phyloP scores from a whole-genome alignment of 164 flowering plant species.

The Echeveria elegans region DNA sequence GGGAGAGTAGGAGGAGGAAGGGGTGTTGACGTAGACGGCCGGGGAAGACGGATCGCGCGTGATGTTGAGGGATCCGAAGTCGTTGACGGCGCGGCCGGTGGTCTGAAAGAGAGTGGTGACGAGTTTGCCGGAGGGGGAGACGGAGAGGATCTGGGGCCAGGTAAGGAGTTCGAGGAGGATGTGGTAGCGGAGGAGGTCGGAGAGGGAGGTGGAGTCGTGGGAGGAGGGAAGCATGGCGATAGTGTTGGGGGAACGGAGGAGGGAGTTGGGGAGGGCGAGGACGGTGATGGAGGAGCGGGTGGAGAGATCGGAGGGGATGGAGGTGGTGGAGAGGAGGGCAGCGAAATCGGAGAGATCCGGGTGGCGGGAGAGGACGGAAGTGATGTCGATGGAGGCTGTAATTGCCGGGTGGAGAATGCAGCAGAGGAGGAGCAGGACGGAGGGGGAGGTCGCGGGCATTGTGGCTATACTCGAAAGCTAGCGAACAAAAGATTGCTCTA shows the following conservation, averaged over 20 bases:
- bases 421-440: no score
- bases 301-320: slow-evolving; percentile 47
- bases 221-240: no score
- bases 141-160: slow-evolving; percentile 38
- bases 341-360: slow-evolving; percentile 70
- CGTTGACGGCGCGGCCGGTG: slow-evolving; percentile 65
- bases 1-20: slow-evolving; percentile 38
- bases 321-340: slow-evolving; percentile 45
- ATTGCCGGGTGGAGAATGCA: slow-evolving; percentile 19
- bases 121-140: slow-evolving; percentile 59
- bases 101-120: slow-evolving; percentile 83
- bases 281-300: slow-evolving; percentile 67
- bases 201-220: slow-evolving; percentile 32
- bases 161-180: slow-evolving; percentile 73
- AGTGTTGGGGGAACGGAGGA: slow-evolving; percentile 33
- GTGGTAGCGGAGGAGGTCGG: slow-evolving; percentile 80
- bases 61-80: slow-evolving; percentile 66
- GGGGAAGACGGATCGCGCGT: slow-evolving; percentile 33
- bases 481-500: no score
- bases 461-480: no score
- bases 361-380: slow-evolving; percentile 49
- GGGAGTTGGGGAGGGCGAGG: slow-evolving; percentile 71
- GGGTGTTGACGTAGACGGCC: slow-evolving; percentile 24
- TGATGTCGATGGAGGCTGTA: slow-evolving; percentile 38
- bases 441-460: no score